Evolutionary conservation across 2,329 filamentous ascomycete species (phyloP), one percentile per base, ranked within the genome.

Genomic region (Aspergillus sp.): DNA sequence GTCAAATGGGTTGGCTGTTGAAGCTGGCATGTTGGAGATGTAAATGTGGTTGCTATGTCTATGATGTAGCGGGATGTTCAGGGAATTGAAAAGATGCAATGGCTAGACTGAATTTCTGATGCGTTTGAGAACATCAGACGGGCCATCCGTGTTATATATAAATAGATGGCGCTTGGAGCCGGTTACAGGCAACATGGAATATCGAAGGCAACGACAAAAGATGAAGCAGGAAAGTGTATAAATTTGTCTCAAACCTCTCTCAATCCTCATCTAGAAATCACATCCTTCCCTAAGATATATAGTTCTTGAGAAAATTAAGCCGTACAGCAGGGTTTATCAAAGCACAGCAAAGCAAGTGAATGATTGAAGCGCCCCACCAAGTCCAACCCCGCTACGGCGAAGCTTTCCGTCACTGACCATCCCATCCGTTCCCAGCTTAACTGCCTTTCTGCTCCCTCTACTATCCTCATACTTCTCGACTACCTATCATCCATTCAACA

Each of bases 1-100:
- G 65, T 90, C 83, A 72, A 93, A 95, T 0, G 91, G 91, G 65
- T 95, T 96, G 24, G 24, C 36, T 46, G 47, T 31, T 49, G 62
- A n/a, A 12, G 61, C 49, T 24, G 56, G 18, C 63, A 67, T 65
- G 10, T 22, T 52, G 39, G 2, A 42, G 22, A 16, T n/a, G 36
- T 22, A 42, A 42, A 11, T 11, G 22, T 54, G 36, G 16, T 32
- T 4, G 36, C 12, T 26, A n/a, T 42, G 6, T n/a, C 14, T 42
- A n/a, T n/a, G 36, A n/a, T 42, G 14, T 14, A n/a, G 14, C 16
- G 36, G 14, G 2, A 7, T 42, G 14, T 42, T 7, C 16, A 42
- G 14, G 36, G 16, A 42, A 2, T 4, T 10, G 5, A 36, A 36
- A 14, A 36, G 32, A 36, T 36, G 32, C 32, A 36, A 36, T 36